phyloP scores from a whole-genome alignment of 1,139 yeast species.

The Komagataea norvegica region DNA sequence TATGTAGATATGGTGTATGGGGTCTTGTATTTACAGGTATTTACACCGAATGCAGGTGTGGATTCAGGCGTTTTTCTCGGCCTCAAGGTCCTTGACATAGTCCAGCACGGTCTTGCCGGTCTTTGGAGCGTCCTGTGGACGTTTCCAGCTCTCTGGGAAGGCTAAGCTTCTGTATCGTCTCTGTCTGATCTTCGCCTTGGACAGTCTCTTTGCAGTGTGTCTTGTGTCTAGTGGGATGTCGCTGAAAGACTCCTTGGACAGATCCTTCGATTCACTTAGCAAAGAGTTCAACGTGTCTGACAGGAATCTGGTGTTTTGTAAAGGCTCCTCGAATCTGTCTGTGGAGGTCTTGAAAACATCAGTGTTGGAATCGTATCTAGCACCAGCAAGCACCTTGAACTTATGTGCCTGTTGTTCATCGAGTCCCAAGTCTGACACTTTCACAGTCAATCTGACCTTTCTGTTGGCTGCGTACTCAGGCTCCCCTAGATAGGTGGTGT shows the following conservation, averaged over 20 bases:
- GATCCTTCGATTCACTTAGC: conserved; percentile 60
- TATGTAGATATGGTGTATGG: background rate
- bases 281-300: conserved; percentile 60
- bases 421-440: conserved; percentile 52
- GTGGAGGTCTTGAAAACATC: conserved; percentile 60
- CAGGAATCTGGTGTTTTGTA: conserved; percentile 78
- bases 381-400: conserved; percentile 72
- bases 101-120: conserved; percentile 24
- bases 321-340: conserved; percentile 64
- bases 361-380: conserved; percentile 61
- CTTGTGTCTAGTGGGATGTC: conserved; percentile 83
- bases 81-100: conserved; percentile 14
- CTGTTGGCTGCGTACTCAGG: conserved; percentile 57
- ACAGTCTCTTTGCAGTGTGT: conserved; percentile 49
- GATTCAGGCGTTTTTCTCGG: background rate
- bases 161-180: conserved; percentile 14
- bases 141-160: conserved; percentile 84
- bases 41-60: too few relatives aligned
- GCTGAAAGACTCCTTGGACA: conserved; percentile 50
- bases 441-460: conserved; percentile 60
- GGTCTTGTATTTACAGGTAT: too few relatives aligned
- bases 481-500: conserved; percentile 70
- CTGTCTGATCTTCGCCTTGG: conserved; percentile 33
- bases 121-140: conserved; percentile 65
- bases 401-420: conserved; percentile 57